A percentile compares a stretch with the other conserved stretches of the same genome.
Conservation (phyloP, 2,329 filamentous ascomycete species). For the Ustilaginoidea virens region DNA sequence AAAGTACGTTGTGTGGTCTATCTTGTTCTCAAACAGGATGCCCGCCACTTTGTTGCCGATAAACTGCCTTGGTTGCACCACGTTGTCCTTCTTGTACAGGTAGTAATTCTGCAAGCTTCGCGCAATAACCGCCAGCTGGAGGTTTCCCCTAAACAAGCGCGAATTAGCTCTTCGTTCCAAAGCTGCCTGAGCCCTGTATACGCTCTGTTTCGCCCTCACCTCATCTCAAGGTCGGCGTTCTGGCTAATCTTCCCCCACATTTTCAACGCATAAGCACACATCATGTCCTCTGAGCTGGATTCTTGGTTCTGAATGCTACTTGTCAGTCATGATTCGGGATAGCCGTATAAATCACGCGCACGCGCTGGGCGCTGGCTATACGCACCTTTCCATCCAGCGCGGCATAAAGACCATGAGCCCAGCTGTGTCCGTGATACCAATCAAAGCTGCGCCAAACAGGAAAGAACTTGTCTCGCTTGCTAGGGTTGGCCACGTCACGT, state of each 20-base stretch:
- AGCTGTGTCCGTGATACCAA: slow-evolving; percentile 89
- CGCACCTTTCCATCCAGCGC: slow-evolving; percentile 53
- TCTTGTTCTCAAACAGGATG: slow-evolving; percentile 85
- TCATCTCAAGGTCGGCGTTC: slow-evolving; percentile 65
- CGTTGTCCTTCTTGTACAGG: slow-evolving; percentile 57
- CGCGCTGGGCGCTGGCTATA: too few relatives aligned
- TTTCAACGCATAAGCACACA: slow-evolving; percentile 77
- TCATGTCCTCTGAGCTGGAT: slow-evolving; percentile 78
- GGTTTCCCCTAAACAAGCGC: slow-evolving; percentile 40
- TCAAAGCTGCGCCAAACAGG: slow-evolving; percentile 77
- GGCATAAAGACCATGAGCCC: slow-evolving; percentile 69
- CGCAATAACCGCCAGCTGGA: slow-evolving; percentile 69
- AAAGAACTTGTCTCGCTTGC: slow-evolving; percentile 54
- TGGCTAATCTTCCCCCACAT: slow-evolving; percentile 77
- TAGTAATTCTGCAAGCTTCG: slow-evolving; percentile 69
- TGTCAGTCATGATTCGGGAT: too few relatives aligned
- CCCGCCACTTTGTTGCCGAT: slow-evolving; percentile 60
- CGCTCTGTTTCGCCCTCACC: slow-evolving; percentile 26
- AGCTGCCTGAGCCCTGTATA: too few relatives aligned
- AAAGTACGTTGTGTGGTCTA: slow-evolving; percentile 87
- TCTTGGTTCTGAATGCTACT: slow-evolving; percentile 49
- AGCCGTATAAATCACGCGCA: too few relatives aligned
- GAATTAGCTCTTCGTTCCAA: too few relatives aligned
- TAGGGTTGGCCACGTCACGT: slow-evolving; percentile 70
- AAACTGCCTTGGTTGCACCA: slow-evolving; percentile 57